Base-by-base conservation (phyloP, 192 early-diverging fungal genomes). In the Paraglomus occultum region DNA sequence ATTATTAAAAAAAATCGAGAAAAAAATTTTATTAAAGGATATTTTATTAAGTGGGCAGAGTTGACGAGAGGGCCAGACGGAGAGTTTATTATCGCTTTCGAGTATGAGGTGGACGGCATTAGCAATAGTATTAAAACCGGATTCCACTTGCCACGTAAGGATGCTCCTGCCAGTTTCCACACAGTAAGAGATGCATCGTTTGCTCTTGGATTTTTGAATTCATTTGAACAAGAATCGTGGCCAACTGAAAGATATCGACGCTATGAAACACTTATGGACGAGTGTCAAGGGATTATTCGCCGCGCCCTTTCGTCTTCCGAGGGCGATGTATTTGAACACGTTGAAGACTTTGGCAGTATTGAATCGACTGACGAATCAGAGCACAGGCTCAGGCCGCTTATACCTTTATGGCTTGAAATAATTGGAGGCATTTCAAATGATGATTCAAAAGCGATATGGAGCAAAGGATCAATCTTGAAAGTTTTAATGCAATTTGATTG, bases 401-500 rank as follows among this genome's bases (percentile, higher is more conserved):
- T 31, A 31, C 31, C 3, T 3, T n/a, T n/a, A n/a, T n/a, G n/a
- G n/a, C n/a, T n/a, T n/a, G n/a, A n/a, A n/a, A n/a, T n/a, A n/a
- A n/a, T n/a, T n/a, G n/a, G n/a, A n/a, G n/a, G n/a, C n/a, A n/a
- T n/a, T n/a, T n/a, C n/a, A n/a, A n/a, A n/a, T n/a, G n/a, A n/a
- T n/a, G n/a, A n/a, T n/a, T n/a, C n/a, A n/a, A n/a, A n/a, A n/a
- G n/a, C n/a, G n/a, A 31, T 3, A 31, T 31, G 31, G 31, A 31
- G 31, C 2, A 43, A 43, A 38, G 39, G 44, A 61, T 61, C 59
- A 17, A 38, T 43, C 10, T 61, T 61, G 15, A 43, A 61, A 43
- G 42, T 61, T 18, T 45, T 61, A 61, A 61, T 61, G n/a, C 40
- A 61, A 44, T 38, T 17, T 20, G 59, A 61, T 61, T 61, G 59